These are phyloP conservation scores for Dimocarpus longan DNA, from an alignment of 345 rosid genomes.

Conservation along the genomic window DNA sequence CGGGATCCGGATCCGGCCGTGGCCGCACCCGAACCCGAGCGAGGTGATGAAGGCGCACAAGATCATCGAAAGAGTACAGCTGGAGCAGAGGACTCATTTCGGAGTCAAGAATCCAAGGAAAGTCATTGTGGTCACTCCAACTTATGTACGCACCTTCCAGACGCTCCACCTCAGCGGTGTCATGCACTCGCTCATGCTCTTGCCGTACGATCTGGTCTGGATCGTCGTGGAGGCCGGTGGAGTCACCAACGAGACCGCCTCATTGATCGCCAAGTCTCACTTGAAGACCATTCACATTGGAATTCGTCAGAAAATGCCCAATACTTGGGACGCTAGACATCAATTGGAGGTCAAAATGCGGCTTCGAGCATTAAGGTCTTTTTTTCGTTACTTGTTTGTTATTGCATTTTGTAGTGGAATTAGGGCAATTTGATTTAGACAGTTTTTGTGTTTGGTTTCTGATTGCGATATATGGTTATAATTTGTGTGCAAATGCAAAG, in stretches of 20 bases:
- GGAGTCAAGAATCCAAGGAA: conserved; percentile 67
- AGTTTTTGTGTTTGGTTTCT: not conserved
- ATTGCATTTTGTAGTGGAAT: not conserved
- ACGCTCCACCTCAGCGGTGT: conserved; percentile 88
- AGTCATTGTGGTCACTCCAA: conserved; percentile 82
- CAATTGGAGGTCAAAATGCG: conserved; percentile 82
- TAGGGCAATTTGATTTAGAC: not conserved
- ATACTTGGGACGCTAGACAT: conserved; percentile 74
- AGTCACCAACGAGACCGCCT: conserved; percentile 71
- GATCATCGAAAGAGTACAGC: conserved; percentile 88
- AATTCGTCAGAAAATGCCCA: conserved; percentile 65
- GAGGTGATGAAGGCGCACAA: conserved; percentile 95
- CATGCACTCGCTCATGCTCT: conserved; percentile 90
- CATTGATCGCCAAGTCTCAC: conserved; percentile 64
- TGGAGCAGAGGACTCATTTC: conserved; percentile 76
- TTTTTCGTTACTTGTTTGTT: not conserved
- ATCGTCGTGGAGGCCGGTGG: conserved; percentile 97
- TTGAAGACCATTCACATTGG: conserved; percentile 68
- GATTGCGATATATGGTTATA: not conserved
- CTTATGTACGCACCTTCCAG: conserved; percentile 94
- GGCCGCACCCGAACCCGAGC: conserved; percentile 94
- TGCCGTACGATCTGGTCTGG: conserved; percentile 89
- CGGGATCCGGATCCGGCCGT: conserved; percentile 99
- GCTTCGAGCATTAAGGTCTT: conserved; percentile 73
- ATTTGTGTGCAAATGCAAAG: not conserved